Evolutionary conservation across 306 rosid genomes (phyloP).

Genomic region (Trifolium repens): DNA sequence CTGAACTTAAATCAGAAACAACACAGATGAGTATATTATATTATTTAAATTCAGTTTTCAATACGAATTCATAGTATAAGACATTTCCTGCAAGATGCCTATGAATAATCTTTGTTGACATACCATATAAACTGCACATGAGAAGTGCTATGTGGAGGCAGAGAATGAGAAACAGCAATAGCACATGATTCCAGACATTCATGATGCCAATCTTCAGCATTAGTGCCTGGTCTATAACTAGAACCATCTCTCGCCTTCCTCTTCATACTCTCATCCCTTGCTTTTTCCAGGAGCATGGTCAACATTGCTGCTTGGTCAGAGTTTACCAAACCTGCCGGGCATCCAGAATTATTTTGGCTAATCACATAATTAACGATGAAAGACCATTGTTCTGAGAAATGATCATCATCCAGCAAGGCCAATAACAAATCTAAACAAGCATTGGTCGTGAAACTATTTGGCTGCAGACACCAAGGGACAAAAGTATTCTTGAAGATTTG

Average conservation of each 20-base stretch:
- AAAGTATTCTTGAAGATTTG: conserved; percentile 72
- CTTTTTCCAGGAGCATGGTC: conserved; percentile 77
- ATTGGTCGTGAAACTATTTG: conserved; percentile 55
- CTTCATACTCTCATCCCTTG: conserved; percentile 57
- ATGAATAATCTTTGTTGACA: conserved; percentile 43
- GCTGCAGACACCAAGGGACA: conserved; percentile 89
- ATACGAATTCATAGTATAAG: not conserved
- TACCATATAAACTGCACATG: conserved; percentile 76
- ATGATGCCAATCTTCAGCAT: conserved; percentile 70
- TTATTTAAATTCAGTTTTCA: conserved; percentile 26
- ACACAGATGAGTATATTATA: conserved; percentile 1
- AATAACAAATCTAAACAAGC: conserved; percentile 81
- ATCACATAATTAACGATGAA: conserved; percentile 61
- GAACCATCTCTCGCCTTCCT: conserved; percentile 53
- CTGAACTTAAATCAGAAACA: conserved; percentile 3
- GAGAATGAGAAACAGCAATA: conserved; percentile 62
- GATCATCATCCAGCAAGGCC: conserved; percentile 76
- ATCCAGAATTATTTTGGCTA: conserved; percentile 52
- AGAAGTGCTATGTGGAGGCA: conserved; percentile 56
- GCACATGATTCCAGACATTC: conserved; percentile 75
- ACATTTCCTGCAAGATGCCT: conserved; percentile 21
- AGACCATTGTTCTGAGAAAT: conserved; percentile 86
- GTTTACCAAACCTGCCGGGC: conserved; percentile 49
- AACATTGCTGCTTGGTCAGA: conserved; percentile 62
- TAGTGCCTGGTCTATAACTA: conserved; percentile 43